These are phyloP conservation scores for Leersia perrieri DNA, from an alignment of 176 grass and related monocot genomes.

Conservation along the genomic window DNA sequence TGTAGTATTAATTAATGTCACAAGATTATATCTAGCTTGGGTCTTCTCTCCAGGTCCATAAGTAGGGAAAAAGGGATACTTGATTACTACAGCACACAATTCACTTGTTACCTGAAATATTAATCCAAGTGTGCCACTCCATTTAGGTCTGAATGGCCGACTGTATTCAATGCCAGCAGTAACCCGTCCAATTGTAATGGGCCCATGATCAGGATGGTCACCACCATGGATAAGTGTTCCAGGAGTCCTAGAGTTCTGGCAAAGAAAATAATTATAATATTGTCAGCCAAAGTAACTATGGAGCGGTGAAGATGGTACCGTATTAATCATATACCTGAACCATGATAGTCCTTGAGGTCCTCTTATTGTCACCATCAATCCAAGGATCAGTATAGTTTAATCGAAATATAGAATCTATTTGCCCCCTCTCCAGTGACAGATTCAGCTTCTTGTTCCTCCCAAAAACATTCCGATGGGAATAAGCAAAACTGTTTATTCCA, in stretches of 20 bases:
- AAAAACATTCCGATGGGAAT: conserved; percentile 94
- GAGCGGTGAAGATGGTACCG: conserved; percentile 3
- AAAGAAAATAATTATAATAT: conserved; percentile 29
- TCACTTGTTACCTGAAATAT: conserved; percentile 75
- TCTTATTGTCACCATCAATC: conserved; percentile 96
- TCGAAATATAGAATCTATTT: conserved; percentile 90
- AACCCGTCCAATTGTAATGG: conserved; percentile 73
- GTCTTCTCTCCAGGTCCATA: not conserved
- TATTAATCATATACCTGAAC: conserved; percentile 64
- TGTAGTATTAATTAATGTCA: conserved; percentile 5
- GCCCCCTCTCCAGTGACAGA: conserved; percentile 87
- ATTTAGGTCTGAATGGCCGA: conserved; percentile 83
- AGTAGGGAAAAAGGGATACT: not conserved
- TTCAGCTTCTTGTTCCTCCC: conserved; percentile 94
- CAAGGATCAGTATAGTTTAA: conserved; percentile 94
- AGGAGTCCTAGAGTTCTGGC: conserved; percentile 82
- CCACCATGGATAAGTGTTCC: conserved; percentile 87
- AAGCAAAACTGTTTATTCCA: conserved; percentile 71
- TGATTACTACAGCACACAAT: not conserved
- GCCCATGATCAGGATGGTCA: conserved; percentile 58
- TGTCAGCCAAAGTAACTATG: not conserved
- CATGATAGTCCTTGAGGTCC: conserved; percentile 81
- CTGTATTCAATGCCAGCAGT: conserved; percentile 89
- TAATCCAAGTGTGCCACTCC: conserved; percentile 75
- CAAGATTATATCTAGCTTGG: not conserved